Evolutionary conservation across 805 yeast genomes (phyloP).

Genomic region (Millerago galiae): DNA sequence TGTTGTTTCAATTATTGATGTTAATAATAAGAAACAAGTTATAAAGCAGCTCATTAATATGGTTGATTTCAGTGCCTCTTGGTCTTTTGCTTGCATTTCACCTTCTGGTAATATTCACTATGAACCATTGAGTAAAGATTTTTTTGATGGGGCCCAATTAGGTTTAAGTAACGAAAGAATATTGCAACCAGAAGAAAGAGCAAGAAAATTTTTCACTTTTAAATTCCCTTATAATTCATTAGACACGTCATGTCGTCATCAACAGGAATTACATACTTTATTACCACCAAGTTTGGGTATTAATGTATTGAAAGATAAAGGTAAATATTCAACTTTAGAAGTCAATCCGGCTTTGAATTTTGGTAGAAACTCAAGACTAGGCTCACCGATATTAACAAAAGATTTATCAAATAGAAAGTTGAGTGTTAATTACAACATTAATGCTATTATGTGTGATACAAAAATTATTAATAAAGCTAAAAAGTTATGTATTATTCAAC

Average conservation of each 20-base stretch:
- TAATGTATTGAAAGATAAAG: conserved; percentile 25
- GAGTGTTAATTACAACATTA: conserved; percentile 33
- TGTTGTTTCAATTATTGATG: conserved; percentile 26
- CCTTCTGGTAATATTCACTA: conserved; percentile 46
- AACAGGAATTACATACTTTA: conserved; percentile 30
- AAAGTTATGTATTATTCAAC: conserved; percentile 28
- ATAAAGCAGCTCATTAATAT: conserved; percentile 47
- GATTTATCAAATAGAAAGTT: too few species aligned
- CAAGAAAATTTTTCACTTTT: conserved; percentile 54
- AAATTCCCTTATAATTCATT: conserved; percentile 48
- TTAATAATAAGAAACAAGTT: conserved; percentile 27
- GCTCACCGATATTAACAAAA: conserved; percentile 35
- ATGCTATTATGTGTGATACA: conserved; percentile 49
- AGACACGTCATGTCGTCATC: conserved; percentile 46
- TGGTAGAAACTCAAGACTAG: conserved; percentile 44
- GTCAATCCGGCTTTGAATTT: conserved; percentile 35
- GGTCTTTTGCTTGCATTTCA: conserved; percentile 45
- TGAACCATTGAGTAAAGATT: conserved; percentile 37
- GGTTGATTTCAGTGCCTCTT: conserved; percentile 52
- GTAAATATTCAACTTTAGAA: conserved; percentile 26
- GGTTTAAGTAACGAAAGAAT: conserved; percentile 46
- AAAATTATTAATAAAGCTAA: conserved; percentile 18
- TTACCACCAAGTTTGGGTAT: conserved; percentile 38
- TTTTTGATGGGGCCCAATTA: conserved; percentile 40
- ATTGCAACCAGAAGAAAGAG: conserved; percentile 40